Conservation (phyloP, 169 alveolate genomes). For the Plasmodium malariae region DNA sequence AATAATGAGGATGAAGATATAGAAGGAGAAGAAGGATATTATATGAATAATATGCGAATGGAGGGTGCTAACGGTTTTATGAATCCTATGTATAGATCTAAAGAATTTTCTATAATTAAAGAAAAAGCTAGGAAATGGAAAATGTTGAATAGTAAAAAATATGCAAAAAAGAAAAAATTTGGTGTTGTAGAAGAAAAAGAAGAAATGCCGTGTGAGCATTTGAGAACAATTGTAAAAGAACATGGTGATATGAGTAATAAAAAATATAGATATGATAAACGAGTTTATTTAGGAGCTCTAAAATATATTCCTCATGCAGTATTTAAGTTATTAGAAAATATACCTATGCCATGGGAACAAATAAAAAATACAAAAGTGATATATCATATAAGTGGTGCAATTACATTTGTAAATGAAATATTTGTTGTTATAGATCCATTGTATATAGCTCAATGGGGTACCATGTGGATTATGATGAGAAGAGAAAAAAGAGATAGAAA, state of each 20-base stretch:
- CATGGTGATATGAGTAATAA: constrained; percentile 98
- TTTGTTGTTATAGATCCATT: constrained; percentile 99
- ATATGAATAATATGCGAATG: too few relatives aligned
- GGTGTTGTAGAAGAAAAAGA: constrained; percentile 81
- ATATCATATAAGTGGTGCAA: constrained; percentile 99
- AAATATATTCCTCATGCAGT: constrained; percentile 99
- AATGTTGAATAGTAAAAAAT: constrained; percentile 86
- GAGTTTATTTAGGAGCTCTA: constrained; percentile 97
- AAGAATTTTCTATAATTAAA: constrained; percentile 40
- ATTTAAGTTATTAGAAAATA: constrained; percentile 97
- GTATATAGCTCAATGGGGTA: constrained; percentile 99
- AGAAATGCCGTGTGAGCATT: constrained; percentile 98
- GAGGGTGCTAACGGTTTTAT: neutral
- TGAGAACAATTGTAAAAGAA: constrained; percentile 97
- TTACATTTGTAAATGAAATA: constrained; percentile 98
- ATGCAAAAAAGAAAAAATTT: constrained; percentile 78
- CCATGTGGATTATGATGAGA: constrained; percentile 99
- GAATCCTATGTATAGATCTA: neutral
- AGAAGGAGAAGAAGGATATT: neutral
- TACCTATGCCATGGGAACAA: constrained; percentile 99
- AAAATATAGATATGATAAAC: constrained; percentile 98
- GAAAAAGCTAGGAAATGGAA: constrained; percentile 90
- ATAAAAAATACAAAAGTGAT: constrained; percentile 96
- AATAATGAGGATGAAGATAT: constrained; percentile 13
- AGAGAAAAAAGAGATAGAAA: constrained; percentile 99